Conservation (phyloP, 2,329 filamentous ascomycete genomes). For the Apiospora aurea region DNA sequence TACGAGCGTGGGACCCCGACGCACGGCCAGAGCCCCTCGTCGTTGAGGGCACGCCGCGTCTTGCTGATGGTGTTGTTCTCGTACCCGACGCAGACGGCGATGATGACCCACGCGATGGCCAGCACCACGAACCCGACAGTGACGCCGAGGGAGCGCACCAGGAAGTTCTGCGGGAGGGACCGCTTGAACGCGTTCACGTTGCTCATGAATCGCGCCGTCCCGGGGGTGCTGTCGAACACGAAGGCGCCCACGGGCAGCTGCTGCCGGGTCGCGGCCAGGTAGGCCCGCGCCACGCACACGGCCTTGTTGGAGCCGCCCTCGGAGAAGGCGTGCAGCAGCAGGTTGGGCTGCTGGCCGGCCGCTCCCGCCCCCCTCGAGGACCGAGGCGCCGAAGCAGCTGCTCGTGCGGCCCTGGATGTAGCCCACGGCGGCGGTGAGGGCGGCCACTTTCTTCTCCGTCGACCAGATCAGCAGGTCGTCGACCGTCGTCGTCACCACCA, state of each 20-base stretch:
- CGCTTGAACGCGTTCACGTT: constrained; percentile 32
- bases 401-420: constrained; percentile 24
- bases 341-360: constrained; percentile 28
- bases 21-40: constrained; percentile 30
- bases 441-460: constrained; percentile 23
- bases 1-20: constrained; percentile 31
- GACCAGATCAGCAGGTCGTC: constrained; percentile 40
- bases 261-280: constrained; percentile 40
- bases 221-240: constrained; percentile 55
- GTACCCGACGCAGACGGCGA: constrained; percentile 27
- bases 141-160: constrained; percentile 27
- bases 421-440: constrained; percentile 16
- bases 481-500: constrained; percentile 49
- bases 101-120: constrained; percentile 28
- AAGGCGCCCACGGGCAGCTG: constrained; percentile 47
- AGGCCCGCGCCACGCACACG: constrained; percentile 46
- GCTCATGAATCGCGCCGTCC: constrained; percentile 38
- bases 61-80: constrained; percentile 31
- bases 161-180: constrained; percentile 28
- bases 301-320: constrained; percentile 54
- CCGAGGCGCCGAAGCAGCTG: not conserved
- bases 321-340: constrained; percentile 56
- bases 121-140: constrained; percentile 30
- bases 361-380: not conserved
- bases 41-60: constrained; percentile 34